Percentiles rank a stretch among this genome's conserved stretches.
phyloP scores from a whole-genome alignment of 2,329 filamentous ascomycete species.

The Mycogone perniciosa region DNA sequence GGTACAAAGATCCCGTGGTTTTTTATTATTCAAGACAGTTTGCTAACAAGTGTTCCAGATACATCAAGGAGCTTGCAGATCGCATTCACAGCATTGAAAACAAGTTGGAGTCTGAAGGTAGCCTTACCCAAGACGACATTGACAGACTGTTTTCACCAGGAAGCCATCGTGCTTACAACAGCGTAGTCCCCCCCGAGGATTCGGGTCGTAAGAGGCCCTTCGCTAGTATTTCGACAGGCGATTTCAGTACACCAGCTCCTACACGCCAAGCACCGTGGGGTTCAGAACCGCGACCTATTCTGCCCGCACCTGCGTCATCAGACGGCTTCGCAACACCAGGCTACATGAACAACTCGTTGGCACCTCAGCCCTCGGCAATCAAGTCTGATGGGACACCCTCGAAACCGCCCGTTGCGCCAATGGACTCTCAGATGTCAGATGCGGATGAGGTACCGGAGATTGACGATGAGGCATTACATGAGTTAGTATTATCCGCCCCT shows the following conservation, averaged over 20 bases:
- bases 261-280: constrained; percentile 41
- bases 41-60: constrained; percentile 42
- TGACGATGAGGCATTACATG: constrained; percentile 40
- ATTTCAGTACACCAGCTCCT: constrained; percentile 34
- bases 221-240: constrained; percentile 40
- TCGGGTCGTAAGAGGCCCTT: constrained; percentile 40
- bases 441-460: constrained; percentile 29
- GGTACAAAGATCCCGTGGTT: constrained; percentile 38
- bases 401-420: constrained; percentile 28
- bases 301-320: constrained; percentile 33
- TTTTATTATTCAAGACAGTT: neutral
- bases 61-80: constrained; percentile 88
- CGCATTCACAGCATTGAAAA: constrained; percentile 76
- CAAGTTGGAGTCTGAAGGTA: constrained; percentile 55
- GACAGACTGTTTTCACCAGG: constrained; percentile 35
- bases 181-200: constrained; percentile 24
- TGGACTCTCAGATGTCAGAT: constrained; percentile 31
- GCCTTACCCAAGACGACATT: constrained; percentile 39
- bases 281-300: constrained; percentile 40
- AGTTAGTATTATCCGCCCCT: constrained; percentile 30
- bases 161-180: constrained; percentile 24
- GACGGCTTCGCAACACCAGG: constrained; percentile 22
- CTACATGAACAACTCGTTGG: constrained; percentile 38
- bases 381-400: constrained; percentile 32
- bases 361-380: constrained; percentile 38